These are phyloP conservation scores for Mesotaenium endlicherianum DNA, from an alignment of 139 green algal genomes.

Conservation along the genomic window DNA sequence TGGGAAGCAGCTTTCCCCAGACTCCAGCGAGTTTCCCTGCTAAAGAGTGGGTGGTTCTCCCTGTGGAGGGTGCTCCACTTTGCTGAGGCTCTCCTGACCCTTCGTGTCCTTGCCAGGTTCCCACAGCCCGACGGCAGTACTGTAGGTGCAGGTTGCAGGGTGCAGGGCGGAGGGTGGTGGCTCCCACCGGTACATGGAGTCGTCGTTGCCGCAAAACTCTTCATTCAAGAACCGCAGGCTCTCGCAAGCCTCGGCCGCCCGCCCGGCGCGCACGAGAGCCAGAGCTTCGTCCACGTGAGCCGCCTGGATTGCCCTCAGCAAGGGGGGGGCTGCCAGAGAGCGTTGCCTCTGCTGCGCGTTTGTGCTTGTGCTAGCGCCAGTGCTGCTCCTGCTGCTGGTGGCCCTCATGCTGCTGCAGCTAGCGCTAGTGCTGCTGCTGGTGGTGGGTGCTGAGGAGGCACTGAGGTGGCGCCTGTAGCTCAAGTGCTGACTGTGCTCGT, in stretches of 20 bases:
- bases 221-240: slow-evolving; percentile 10
- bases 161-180: neutral
- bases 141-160: neutral
- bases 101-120: neutral
- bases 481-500: no score
- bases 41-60: neutral
- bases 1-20: no score
- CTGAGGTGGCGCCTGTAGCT: no score
- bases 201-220: neutral
- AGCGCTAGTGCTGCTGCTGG: no score
- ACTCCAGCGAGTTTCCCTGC: neutral
- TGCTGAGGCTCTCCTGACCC: neutral
- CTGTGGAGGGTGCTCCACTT: neutral
- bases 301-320: neutral
- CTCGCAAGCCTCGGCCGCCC: neutral
- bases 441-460: no score
- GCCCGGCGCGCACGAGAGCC: neutral
- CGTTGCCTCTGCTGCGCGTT: neutral
- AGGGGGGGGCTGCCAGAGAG: neutral
- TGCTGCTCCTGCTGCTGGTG: neutral
- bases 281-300: slow-evolving; percentile 2
- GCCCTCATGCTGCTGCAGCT: no score
- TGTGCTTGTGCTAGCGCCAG: neutral
- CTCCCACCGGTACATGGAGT: no score
- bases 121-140: neutral